Evolutionary conservation across 1,284 basidiomycete genomes (phyloP).

Genomic region (Hypsizygus ulmarius): DNA sequence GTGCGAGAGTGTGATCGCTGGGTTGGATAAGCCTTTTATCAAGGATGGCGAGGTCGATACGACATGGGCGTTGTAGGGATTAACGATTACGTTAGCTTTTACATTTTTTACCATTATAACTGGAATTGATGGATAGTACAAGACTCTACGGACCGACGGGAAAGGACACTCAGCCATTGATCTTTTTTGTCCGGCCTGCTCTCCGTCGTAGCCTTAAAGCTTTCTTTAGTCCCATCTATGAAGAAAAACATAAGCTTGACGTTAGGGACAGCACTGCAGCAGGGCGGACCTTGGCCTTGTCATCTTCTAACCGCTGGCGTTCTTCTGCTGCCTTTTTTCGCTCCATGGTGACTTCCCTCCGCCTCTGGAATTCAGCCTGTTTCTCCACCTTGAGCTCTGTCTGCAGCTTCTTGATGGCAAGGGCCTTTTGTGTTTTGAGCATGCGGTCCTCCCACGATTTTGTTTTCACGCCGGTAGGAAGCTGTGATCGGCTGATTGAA

Average conservation of each 20-base stretch:
- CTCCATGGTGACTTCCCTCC: conserved; percentile 63
- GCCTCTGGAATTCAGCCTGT: conserved; percentile 61
- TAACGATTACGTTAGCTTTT: conserved; percentile 2
- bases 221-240: conserved; percentile 75
- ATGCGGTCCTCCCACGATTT: conserved; percentile 68
- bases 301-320: conserved; percentile 64
- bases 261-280: conserved; percentile 7
- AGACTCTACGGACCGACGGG: neutral
- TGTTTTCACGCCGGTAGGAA: conserved; percentile 62
- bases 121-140: conserved; percentile 6
- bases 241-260: conserved; percentile 11
- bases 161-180: conserved; percentile 53
- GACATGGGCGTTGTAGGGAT: conserved; percentile 72
- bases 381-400: conserved; percentile 75
- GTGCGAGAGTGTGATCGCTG: conserved; percentile 84
- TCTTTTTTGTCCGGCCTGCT: conserved; percentile 74
- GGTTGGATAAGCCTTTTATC: conserved; percentile 85
- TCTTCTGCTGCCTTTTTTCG: conserved; percentile 72
- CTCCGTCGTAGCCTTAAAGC: conserved; percentile 66
- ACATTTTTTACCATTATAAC: conserved; percentile 8
- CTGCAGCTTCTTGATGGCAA: conserved; percentile 71
- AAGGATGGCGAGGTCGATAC: conserved; percentile 76
- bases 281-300: conserved; percentile 60
- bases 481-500: conserved; percentile 58
- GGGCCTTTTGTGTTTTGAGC: conserved; percentile 59